These are phyloP conservation scores for Oryza rufipogon DNA, from an alignment of 176 grass and related monocot species.

Conservation along the genomic window DNA sequence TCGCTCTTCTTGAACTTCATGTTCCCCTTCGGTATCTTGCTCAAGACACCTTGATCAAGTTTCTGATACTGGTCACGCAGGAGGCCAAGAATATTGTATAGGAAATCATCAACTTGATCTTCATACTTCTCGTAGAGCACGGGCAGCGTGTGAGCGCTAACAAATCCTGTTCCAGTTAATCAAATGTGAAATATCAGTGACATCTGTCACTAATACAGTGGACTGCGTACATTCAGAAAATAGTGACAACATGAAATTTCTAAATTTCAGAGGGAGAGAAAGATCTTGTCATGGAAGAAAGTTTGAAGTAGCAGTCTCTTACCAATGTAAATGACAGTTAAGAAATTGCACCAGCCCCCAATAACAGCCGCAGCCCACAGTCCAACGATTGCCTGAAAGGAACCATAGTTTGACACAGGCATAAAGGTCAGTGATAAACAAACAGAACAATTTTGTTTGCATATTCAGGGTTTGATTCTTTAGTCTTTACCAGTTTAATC, in stretches of 20 bases:
- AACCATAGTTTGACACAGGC: neutral
- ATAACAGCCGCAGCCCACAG: constrained; percentile 74
- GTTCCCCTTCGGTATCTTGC: constrained; percentile 72
- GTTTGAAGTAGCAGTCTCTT: constrained; percentile 20
- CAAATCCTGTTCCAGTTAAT: constrained; percentile 65
- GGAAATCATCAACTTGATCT: constrained; percentile 81
- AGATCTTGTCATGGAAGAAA: neutral
- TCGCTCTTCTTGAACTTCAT: constrained; percentile 72
- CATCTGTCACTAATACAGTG: neutral
- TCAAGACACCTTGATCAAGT: constrained; percentile 61
- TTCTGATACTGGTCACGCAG: constrained; percentile 70
- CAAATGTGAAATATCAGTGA: neutral
- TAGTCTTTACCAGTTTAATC: neutral
- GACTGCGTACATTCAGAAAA: neutral
- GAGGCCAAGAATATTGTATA: constrained; percentile 55
- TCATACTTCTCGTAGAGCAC: constrained; percentile 96
- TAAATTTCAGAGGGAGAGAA: neutral
- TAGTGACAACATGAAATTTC: neutral
- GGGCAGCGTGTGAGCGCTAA: constrained; percentile 74
- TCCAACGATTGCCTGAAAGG: constrained; percentile 60
- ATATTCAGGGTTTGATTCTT: neutral
- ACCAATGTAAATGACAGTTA: constrained; percentile 92
- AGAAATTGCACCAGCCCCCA: constrained; percentile 91
- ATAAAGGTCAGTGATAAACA: constrained; percentile 6
- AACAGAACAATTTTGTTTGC: neutral